Percentiles rank a stretch among this genome's conserved stretches.
phyloP scores from a whole-genome alignment of 345 rosid genomes.

The Draba incana region DNA sequence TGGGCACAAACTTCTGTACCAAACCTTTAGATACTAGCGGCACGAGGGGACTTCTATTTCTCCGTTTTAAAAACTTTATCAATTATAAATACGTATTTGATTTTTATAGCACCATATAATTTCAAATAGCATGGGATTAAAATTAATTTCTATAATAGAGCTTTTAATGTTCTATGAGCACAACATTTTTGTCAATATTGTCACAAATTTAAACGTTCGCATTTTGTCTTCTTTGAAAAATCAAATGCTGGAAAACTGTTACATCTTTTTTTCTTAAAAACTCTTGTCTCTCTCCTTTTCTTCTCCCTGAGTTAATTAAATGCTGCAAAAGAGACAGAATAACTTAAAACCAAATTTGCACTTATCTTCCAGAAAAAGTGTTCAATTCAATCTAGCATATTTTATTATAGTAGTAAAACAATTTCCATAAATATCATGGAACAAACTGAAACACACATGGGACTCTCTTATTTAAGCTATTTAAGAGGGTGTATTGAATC shows the following conservation, averaged over 20 bases:
- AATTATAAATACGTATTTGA: not conserved
- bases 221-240: constrained; percentile 37
- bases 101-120: not conserved
- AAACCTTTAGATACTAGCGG: constrained; percentile 60
- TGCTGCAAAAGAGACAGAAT: constrained; percentile 44
- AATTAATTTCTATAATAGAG: not conserved
- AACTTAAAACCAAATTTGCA: constrained; percentile 41
- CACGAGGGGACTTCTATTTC: constrained; percentile 49
- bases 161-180: constrained; percentile 26
- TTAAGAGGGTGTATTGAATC: no score
- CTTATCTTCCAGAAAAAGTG: constrained; percentile 42
- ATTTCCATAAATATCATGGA: constrained; percentile 36
- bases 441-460: constrained; percentile 39
- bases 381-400: constrained; percentile 15
- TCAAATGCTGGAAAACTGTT: constrained; percentile 44
- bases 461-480: constrained; percentile 21
- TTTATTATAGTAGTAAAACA: constrained; percentile 2
- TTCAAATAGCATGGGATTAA: constrained; percentile 8
- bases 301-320: constrained; percentile 42
- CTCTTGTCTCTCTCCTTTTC: constrained; percentile 36
- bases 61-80: not conserved
- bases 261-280: constrained; percentile 44
- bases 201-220: constrained; percentile 31
- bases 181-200: constrained; percentile 37
- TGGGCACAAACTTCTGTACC: constrained; percentile 78